Evolutionary conservation across 169 alveolate species (phyloP).

Genomic region (Eimeria acervulina): DNA sequence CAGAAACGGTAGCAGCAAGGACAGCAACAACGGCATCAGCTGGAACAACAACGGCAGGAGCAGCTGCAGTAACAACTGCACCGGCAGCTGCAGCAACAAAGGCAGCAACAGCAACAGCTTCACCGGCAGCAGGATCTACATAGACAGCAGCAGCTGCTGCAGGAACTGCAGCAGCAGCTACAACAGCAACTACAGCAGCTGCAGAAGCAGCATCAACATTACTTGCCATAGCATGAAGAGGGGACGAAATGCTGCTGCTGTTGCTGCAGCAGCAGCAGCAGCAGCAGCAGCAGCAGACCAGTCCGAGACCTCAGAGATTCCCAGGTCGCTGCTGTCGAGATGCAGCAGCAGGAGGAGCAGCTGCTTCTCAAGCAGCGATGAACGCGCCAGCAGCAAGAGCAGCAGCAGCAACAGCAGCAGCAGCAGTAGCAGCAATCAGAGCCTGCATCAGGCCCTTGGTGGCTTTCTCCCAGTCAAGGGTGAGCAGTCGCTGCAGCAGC

Average conservation of each 20-base stretch:
- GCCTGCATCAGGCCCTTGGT: background rate
- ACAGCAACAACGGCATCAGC: background rate
- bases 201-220: too few species aligned
- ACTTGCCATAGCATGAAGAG: background rate
- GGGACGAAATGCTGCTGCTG: background rate
- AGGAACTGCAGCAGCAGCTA: background rate
- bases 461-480: background rate
- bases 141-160: too few species aligned
- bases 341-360: slow-evolving; percentile 39
- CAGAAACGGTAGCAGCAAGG: slow-evolving; percentile 6
- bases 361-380: slow-evolving; percentile 9
- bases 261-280: slow-evolving; percentile 19
- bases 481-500: background rate
- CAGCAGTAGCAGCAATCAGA: background rate
- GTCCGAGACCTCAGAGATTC: background rate
- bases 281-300: too few species aligned
- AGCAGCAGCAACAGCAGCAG: background rate
- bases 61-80: background rate
- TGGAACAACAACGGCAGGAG: slow-evolving; percentile 9
- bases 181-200: slow-evolving; percentile 8
- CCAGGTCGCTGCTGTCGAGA: background rate
- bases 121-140: too few species aligned
- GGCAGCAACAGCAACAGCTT: too few species aligned
- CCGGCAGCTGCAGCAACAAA: slow-evolving; percentile 1
- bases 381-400: background rate